These are phyloP conservation scores for Blastobotrys peoriensis DNA, from an alignment of 805 yeast genomes.

Conservation along the genomic window DNA sequence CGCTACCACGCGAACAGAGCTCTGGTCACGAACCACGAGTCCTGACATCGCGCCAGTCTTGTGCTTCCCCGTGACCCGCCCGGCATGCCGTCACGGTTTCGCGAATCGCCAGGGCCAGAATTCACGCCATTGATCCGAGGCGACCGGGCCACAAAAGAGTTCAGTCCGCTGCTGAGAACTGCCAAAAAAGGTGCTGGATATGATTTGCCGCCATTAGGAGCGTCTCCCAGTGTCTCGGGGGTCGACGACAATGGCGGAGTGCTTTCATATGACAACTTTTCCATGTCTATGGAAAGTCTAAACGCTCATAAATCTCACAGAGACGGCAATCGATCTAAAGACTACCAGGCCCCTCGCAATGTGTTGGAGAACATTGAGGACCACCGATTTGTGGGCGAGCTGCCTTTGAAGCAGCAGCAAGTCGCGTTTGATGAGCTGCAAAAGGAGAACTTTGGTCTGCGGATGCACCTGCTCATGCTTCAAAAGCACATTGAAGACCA, in stretches of 20 bases:
- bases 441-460: constrained; percentile 19
- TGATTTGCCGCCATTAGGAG: neutral
- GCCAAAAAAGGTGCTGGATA: neutral
- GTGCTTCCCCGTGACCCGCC: too few relatives aligned
- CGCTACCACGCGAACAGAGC: too few relatives aligned
- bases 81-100: too few relatives aligned
- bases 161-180: neutral
- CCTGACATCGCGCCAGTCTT: too few relatives aligned
- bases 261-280: neutral
- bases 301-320: constrained; percentile 1
- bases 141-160: too few relatives aligned
- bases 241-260: neutral
- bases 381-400: constrained; percentile 7
- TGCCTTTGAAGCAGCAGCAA: constrained; percentile 23
- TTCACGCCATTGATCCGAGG: too few relatives aligned
- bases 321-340: constrained; percentile 1
- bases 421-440: constrained; percentile 13
- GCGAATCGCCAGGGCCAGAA: too few relatives aligned
- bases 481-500: constrained; percentile 12
- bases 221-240: neutral
- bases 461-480: constrained; percentile 17
- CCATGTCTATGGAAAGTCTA: constrained; percentile 14
- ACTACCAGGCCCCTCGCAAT: neutral
- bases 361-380: constrained; percentile 6
- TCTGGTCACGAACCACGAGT: too few relatives aligned